Conservation (phyloP, 257 asterid species). For the Solanum pinnatisectum region DNA sequence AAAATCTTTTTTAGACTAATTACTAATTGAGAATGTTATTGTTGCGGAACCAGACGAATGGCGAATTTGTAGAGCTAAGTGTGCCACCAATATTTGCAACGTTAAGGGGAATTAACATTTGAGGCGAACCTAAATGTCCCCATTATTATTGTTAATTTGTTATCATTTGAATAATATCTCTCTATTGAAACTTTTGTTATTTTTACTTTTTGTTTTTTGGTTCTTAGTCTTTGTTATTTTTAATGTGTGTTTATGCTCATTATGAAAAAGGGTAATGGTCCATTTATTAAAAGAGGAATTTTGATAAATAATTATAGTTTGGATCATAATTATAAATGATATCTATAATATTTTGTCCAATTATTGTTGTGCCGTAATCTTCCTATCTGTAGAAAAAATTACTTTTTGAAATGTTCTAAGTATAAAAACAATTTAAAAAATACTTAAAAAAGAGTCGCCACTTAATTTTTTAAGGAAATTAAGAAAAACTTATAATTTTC, state of each 20-base stretch:
- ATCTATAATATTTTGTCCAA: background rate
- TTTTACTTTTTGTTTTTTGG: background rate
- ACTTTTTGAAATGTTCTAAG: too few species aligned
- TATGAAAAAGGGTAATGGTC: background rate
- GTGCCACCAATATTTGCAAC: background rate
- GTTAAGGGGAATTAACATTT: background rate
- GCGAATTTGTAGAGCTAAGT: background rate
- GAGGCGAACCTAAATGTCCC: background rate
- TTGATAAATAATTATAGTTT: background rate
- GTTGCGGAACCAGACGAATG: background rate
- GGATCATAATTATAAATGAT: background rate
- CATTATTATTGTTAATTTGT: background rate
- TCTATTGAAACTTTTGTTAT: background rate
- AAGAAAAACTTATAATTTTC: too few species aligned
- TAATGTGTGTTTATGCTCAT: background rate
- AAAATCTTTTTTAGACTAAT: background rate
- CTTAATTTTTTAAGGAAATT: too few species aligned
- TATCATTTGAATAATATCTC: background rate
- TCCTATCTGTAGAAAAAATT: too few species aligned
- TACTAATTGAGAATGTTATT: background rate
- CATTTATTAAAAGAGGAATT: background rate
- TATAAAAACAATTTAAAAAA: too few species aligned
- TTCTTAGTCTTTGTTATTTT: background rate
- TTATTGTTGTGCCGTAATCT: too few species aligned
- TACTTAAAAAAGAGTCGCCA: too few species aligned